These are phyloP conservation scores for Helicosporidium sp. DNA, from an alignment of 139 green algal species.

Conservation along the genomic window DNA sequence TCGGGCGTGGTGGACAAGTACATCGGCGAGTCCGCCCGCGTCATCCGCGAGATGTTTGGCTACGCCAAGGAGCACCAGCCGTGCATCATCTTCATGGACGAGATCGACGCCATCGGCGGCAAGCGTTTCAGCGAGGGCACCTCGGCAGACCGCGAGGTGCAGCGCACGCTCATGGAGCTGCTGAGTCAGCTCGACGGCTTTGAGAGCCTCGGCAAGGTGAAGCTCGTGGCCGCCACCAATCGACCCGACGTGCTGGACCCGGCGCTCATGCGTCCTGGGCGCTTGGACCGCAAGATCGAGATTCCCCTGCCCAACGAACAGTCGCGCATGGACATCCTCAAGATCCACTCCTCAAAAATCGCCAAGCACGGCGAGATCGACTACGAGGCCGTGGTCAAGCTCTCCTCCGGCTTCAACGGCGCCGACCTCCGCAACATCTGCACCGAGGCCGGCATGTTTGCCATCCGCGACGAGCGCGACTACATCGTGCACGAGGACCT, in stretches of 20 bases:
- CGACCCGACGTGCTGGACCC: constrained; percentile 91
- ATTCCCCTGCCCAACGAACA: constrained; percentile 98
- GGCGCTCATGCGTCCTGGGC: constrained; percentile 80
- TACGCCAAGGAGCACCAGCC: constrained; percentile 90
- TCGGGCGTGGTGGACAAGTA: constrained; percentile 97
- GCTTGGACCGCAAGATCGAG: constrained; percentile 94
- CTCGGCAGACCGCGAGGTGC: constrained; percentile 90
- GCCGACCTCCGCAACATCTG: constrained; percentile 97
- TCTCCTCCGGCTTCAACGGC: constrained; percentile 93
- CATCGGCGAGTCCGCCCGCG: constrained; percentile 87
- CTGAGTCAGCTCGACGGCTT: constrained; percentile 98
- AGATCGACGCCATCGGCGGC: constrained; percentile 96
- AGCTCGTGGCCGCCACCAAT: constrained; percentile 92
- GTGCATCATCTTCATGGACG: constrained; percentile 99
- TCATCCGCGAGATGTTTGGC: constrained; percentile 98
- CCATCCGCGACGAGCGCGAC: constrained; percentile 74
- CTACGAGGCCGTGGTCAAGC: constrained; percentile 92
- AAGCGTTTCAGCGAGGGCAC: constrained; percentile 91
- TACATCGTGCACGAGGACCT: constrained; percentile 92
- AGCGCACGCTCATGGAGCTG: constrained; percentile 98
- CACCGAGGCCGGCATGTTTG: constrained; percentile 96
- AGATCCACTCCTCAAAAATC: constrained; percentile 86
- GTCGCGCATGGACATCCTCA: constrained; percentile 90
- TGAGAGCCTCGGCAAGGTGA: constrained; percentile 85
- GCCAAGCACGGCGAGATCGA: constrained; percentile 97